Conservation (phyloP, 805 yeast genomes). For the Torulaspora franciscae region DNA sequence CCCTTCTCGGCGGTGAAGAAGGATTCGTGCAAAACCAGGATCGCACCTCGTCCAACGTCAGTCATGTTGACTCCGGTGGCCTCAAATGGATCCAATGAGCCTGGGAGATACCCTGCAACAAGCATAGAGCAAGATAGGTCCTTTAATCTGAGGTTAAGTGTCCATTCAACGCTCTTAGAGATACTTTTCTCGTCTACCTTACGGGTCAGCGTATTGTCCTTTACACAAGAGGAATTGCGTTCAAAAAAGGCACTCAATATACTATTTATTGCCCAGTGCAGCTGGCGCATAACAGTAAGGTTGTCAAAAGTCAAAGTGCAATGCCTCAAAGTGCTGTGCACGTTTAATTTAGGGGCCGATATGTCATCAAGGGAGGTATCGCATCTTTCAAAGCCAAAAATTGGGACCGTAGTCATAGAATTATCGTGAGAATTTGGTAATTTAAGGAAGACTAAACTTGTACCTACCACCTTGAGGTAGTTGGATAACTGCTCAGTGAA, state of each 20-base stretch:
- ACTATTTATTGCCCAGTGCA: conserved; percentile 10
- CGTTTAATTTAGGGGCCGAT: conserved; percentile 10
- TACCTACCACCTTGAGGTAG: conserved; percentile 24
- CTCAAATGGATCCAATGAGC: conserved; percentile 24
- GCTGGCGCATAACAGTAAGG: conserved; percentile 19
- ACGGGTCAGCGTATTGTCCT: not conserved
- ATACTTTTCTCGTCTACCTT: not conserved
- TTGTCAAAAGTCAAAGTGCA: conserved; percentile 24
- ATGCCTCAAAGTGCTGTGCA: conserved; percentile 30
- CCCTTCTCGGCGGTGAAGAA: conserved; percentile 10
- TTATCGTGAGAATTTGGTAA: conserved; percentile 8
- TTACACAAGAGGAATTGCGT: not conserved
- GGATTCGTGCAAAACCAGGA: conserved; percentile 22
- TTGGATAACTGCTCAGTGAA: conserved; percentile 18
- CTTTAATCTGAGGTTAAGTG: conserved; percentile 26
- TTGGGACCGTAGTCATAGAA: conserved; percentile 20
- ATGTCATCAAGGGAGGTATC: conserved; percentile 26
- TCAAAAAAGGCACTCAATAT: conserved; percentile 2
- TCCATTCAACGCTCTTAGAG: conserved; percentile 16
- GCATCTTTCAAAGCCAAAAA: conserved; percentile 29
- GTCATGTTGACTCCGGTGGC: conserved; percentile 19
- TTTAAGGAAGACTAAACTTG: conserved; percentile 20
- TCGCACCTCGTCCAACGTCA: conserved; percentile 25
- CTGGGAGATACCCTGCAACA: conserved; percentile 22
- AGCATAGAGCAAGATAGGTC: conserved; percentile 24